Percentiles rank a stretch among this genome's conserved stretches.
phyloP scores from a whole-genome alignment of 768 basidiomycete species.

The Asterophora parasitica region DNA sequence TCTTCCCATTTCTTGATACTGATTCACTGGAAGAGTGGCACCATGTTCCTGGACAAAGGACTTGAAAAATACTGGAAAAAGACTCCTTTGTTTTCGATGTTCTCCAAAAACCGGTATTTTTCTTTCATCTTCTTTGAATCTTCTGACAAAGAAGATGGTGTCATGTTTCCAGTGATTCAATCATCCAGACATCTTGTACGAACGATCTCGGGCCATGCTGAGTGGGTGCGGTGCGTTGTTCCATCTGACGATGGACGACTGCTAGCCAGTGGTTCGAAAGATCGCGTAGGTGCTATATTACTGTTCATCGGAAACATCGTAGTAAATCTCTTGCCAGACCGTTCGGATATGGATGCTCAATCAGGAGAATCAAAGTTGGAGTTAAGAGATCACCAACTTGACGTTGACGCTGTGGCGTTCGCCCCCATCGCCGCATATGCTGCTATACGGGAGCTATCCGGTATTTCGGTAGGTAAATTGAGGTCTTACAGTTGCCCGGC shows the following conservation, averaged over 20 bases:
- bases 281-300: conserved; percentile 56
- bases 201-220: conserved; percentile 71
- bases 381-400: conserved; percentile 83
- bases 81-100: too few relatives aligned
- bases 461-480: conserved; percentile 49
- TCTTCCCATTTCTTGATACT: conserved; percentile 1
- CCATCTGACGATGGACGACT: conserved; percentile 71
- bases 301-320: not conserved
- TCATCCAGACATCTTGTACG: conserved; percentile 62
- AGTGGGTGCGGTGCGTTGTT: conserved; percentile 75
- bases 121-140: too few relatives aligned
- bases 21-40: too few relatives aligned
- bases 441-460: conserved; percentile 73
- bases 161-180: too few relatives aligned
- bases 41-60: too few relatives aligned
- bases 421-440: conserved; percentile 73
- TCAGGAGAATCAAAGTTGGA: conserved; percentile 78
- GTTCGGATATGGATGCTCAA: conserved; percentile 68
- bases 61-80: too few relatives aligned
- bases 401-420: conserved; percentile 78
- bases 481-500: conserved; percentile 4
- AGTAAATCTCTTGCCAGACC: conserved; percentile 46
- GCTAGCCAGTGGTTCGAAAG: conserved; percentile 79
- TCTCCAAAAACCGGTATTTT: too few relatives aligned
- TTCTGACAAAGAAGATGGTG: too few relatives aligned